Percentiles rank a stretch among this genome's conserved stretches.
Evolutionary conservation across 441 rosid species (phyloP).

Genomic region (Brassica hybrid): DNA sequence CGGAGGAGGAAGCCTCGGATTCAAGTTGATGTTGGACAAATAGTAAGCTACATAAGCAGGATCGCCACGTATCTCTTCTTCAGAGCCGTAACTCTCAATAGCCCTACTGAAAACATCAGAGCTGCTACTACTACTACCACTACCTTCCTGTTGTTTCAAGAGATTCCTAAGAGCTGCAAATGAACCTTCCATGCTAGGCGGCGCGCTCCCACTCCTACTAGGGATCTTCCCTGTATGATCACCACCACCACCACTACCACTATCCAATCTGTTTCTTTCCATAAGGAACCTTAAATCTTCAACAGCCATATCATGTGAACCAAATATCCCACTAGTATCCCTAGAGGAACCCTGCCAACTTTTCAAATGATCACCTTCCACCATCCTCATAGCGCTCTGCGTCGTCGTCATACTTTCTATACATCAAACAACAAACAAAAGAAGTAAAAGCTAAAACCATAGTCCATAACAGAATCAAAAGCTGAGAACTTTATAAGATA

Average conservation of each 20-base stretch:
- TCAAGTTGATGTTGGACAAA: slow-evolving; percentile 64
- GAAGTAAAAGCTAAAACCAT: neutral
- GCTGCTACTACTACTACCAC: slow-evolving; percentile 33
- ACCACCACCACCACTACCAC: slow-evolving; percentile 47
- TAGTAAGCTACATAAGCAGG: slow-evolving; percentile 70
- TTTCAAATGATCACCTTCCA: slow-evolving; percentile 63
- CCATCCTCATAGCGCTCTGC: slow-evolving; percentile 80
- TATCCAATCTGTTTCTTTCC: slow-evolving; percentile 60
- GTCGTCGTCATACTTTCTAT: slow-evolving; percentile 77
- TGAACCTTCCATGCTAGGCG: slow-evolving; percentile 97
- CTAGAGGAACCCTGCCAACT: slow-evolving; percentile 62
- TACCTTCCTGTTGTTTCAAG: slow-evolving; percentile 62
- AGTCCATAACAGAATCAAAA: slow-evolving; percentile 28
- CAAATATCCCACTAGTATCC: slow-evolving; percentile 57
- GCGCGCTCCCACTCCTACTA: slow-evolving; percentile 93
- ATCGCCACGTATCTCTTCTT: slow-evolving; percentile 64
- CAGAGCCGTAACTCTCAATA: slow-evolving; percentile 52
- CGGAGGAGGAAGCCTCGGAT: slow-evolving; percentile 77
- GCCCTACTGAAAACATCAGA: slow-evolving; percentile 63
- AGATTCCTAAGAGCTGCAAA: slow-evolving; percentile 77
- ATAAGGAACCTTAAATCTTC: slow-evolving; percentile 76
- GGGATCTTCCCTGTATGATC: slow-evolving; percentile 51
- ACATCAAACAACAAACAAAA: neutral
- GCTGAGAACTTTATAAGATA: slow-evolving; percentile 26
- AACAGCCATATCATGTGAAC: slow-evolving; percentile 67